Evolutionary conservation across 2,329 filamentous ascomycete genomes (phyloP).

Genomic region (Cladophialophora chaetospira): DNA sequence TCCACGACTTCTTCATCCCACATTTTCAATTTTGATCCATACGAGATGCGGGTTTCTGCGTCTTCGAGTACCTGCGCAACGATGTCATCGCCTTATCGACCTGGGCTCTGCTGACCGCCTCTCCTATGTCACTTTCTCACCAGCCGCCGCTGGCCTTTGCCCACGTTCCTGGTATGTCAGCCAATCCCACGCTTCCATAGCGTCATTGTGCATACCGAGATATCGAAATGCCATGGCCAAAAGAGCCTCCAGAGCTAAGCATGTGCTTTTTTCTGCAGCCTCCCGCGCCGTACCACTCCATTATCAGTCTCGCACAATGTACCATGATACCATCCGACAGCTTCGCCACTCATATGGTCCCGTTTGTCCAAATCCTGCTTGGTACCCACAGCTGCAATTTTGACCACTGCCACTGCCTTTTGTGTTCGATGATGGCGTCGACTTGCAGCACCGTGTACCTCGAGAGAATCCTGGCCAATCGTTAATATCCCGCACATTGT

Average conservation of each 20-base stretch:
- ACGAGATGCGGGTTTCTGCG: not conserved
- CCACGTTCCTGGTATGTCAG: not conserved
- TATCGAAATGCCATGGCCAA: slow-evolving; percentile 17
- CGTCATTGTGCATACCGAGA: slow-evolving; percentile 24
- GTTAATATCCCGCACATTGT: not conserved
- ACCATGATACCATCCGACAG: slow-evolving; percentile 6
- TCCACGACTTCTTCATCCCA: not conserved
- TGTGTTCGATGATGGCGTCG: slow-evolving; percentile 16
- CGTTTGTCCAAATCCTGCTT: slow-evolving; percentile 5
- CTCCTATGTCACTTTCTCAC: slow-evolving; percentile 11
- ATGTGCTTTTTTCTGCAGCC: slow-evolving; percentile 25
- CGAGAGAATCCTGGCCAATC: slow-evolving; percentile 10
- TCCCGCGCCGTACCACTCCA: slow-evolving; percentile 9
- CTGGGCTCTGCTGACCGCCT: slow-evolving; percentile 19
- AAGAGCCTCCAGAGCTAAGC: slow-evolving; percentile 15
- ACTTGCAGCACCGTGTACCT: slow-evolving; percentile 14
- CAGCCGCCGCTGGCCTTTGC: slow-evolving; percentile 1
- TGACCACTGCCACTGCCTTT: slow-evolving; percentile 3
- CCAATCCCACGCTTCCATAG: slow-evolving; percentile 6
- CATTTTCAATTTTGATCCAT: not conserved
- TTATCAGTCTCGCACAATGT: not conserved
- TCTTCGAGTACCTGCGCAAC: not conserved
- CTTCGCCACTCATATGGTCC: slow-evolving; percentile 17
- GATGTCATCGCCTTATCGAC: slow-evolving; percentile 4
- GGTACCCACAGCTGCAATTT: slow-evolving; percentile 13